Conservation (phyloP, 139 green algal species). For the Raphidocelis subcapitata region DNA sequence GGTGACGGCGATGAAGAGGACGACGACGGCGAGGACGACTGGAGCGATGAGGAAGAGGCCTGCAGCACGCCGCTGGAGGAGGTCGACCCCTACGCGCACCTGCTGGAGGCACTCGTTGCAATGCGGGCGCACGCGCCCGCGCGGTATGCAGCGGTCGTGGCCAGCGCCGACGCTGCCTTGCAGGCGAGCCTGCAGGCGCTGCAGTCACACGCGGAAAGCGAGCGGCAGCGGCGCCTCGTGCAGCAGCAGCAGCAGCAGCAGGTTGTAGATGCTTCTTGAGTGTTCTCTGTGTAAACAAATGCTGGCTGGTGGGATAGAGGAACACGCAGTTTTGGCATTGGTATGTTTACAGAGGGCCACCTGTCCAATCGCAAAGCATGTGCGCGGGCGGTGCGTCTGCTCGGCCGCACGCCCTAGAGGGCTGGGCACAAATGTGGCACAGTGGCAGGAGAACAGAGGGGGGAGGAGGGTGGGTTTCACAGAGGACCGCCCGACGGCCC, state of each 20-base stretch:
- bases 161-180: conserved; percentile 27
- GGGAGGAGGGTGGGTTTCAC: too few relatives aligned
- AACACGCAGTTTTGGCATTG: too few relatives aligned
- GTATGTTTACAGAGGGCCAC: too few relatives aligned
- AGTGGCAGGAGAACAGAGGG: too few relatives aligned
- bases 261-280: too few relatives aligned
- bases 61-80: conserved; percentile 61
- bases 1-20: conserved; percentile 37
- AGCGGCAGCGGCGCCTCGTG: conserved; percentile 1
- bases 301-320: too few relatives aligned
- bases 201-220: conserved; percentile 22
- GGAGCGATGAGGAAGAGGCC: conserved; percentile 16
- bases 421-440: too few relatives aligned
- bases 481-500: too few relatives aligned
- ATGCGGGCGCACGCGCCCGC: conserved; percentile 52
- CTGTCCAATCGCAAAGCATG: too few relatives aligned
- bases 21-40: conserved; percentile 28
- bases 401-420: too few relatives aligned
- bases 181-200: conserved; percentile 31
- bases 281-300: too few relatives aligned
- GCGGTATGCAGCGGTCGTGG: conserved; percentile 41
- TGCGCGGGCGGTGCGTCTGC: too few relatives aligned
- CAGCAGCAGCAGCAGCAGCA: conserved; percentile 8
- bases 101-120: conserved; percentile 57
- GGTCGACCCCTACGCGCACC: conserved; percentile 65